phyloP scores from a whole-genome alignment of 768 basidiomycete species.

The Candolleomyces efflorescens region DNA sequence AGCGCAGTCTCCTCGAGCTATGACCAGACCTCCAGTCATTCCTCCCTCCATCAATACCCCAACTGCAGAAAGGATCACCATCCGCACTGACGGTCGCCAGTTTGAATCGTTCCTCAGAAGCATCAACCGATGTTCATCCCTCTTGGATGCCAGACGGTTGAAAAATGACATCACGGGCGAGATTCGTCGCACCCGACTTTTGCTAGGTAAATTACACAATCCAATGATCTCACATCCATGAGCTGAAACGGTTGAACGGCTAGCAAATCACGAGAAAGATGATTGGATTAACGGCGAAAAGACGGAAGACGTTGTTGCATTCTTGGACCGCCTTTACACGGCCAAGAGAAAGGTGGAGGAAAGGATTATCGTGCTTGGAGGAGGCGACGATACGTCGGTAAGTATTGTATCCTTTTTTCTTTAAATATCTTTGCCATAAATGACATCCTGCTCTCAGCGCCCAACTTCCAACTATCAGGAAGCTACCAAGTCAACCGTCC shows the following conservation, averaged over 20 bases:
- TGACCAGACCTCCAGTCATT: slow-evolving; percentile 30
- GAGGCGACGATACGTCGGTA: slow-evolving; percentile 55
- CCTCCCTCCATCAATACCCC: slow-evolving; percentile 27
- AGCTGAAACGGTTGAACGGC: neutral
- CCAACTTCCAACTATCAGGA: slow-evolving; percentile 22
- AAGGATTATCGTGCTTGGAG: slow-evolving; percentile 76
- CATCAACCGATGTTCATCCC: slow-evolving; percentile 74
- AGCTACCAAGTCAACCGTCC: slow-evolving; percentile 43
- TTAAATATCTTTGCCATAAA: neutral
- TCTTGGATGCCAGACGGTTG: slow-evolving; percentile 84
- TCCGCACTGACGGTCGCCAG: slow-evolving; percentile 73
- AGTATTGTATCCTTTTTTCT: slow-evolving; percentile 13
- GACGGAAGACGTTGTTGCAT: slow-evolving; percentile 82
- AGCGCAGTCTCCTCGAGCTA: slow-evolving; percentile 63
- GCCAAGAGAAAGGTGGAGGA: slow-evolving; percentile 87
- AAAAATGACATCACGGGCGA: slow-evolving; percentile 94
- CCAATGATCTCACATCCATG: neutral
- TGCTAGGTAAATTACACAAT: slow-evolving; percentile 50
- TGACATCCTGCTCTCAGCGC: neutral
- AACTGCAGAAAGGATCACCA: slow-evolving; percentile 70
- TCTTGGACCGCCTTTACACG: slow-evolving; percentile 82
- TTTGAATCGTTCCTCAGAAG: slow-evolving; percentile 91
- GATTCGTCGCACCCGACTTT: slow-evolving; percentile 71
- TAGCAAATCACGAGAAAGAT: slow-evolving; percentile 82
- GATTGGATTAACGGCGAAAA: slow-evolving; percentile 86